Conservation (phyloP, 2,329 filamentous ascomycete species). For the Nothophoma quercina region DNA sequence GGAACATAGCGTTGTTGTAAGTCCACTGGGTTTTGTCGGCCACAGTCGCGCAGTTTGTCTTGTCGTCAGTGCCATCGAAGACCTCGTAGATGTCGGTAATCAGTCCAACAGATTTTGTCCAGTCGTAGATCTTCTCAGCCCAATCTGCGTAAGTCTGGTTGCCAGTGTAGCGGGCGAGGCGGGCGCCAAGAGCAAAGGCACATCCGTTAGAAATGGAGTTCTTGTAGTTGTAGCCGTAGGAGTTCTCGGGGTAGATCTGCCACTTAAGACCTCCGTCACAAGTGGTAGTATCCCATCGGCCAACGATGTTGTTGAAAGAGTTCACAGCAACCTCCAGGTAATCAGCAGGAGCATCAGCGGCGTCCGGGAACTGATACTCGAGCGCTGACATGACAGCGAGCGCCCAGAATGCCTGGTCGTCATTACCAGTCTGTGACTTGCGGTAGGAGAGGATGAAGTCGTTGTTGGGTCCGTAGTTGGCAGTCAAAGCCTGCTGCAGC, state of each 20-base stretch:
- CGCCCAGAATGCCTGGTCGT: slow-evolving; percentile 79
- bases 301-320: slow-evolving; percentile 74
- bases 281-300: slow-evolving; percentile 71
- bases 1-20: slow-evolving; percentile 64
- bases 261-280: slow-evolving; percentile 79
- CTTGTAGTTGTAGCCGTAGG: slow-evolving; percentile 79
- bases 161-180: slow-evolving; percentile 73
- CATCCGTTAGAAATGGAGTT: slow-evolving; percentile 82
- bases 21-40: slow-evolving; percentile 62
- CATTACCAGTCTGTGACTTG: slow-evolving; percentile 62
- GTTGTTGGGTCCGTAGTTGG: slow-evolving; percentile 52
- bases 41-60: slow-evolving; percentile 59
- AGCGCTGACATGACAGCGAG: slow-evolving; percentile 72
- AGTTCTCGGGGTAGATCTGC: slow-evolving; percentile 82
- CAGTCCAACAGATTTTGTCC: slow-evolving; percentile 58
- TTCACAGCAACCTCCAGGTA: slow-evolving; percentile 74
- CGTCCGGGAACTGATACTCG: slow-evolving; percentile 71
- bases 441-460: slow-evolving; percentile 56
- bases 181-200: slow-evolving; percentile 82
- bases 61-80: slow-evolving; percentile 63
- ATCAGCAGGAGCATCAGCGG: slow-evolving; percentile 52
- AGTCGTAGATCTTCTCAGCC: slow-evolving; percentile 72
- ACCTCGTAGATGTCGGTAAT: slow-evolving; percentile 60
- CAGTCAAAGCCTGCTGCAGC: slow-evolving; percentile 53
- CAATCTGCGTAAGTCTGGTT: slow-evolving; percentile 66